Percentiles rank a stretch among this genome's conserved stretches.
phyloP scores from a whole-genome alignment of 345 rosid genomes.

The Eucalyptus melliodora region DNA sequence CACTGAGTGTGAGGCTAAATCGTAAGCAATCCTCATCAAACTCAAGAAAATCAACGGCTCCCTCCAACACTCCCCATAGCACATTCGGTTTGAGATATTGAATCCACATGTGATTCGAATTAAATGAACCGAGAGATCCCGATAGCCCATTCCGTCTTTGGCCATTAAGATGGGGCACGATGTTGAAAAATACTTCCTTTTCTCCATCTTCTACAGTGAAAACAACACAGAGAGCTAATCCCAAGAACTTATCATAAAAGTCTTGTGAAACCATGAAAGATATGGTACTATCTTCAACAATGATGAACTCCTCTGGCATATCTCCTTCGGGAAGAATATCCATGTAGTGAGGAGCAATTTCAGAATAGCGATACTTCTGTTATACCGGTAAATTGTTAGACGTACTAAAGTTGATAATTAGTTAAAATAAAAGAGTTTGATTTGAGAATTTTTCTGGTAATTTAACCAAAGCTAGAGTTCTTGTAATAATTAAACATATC shows the following conservation, averaged over 20 bases:
- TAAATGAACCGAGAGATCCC: fast-evolving
- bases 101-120: no score
- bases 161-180: no score
- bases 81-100: no score
- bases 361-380: not conserved
- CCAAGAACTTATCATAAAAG: not conserved
- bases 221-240: not conserved
- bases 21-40: no score
- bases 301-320: not conserved
- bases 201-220: no score
- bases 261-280: not conserved
- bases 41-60: no score
- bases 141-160: no score
- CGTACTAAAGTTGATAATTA: not conserved
- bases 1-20: no score
- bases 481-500: not conserved
- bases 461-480: not conserved
- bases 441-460: not conserved
- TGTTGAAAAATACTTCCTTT: no score
- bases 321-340: not conserved
- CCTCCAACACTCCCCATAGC: no score
- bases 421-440: not conserved
- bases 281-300: not conserved
- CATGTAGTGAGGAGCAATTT: fast-evolving
- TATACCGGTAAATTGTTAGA: not conserved